phyloP scores from a whole-genome alignment of 2,329 filamentous ascomycete genomes.

The Phaeosphaeria sp. region DNA sequence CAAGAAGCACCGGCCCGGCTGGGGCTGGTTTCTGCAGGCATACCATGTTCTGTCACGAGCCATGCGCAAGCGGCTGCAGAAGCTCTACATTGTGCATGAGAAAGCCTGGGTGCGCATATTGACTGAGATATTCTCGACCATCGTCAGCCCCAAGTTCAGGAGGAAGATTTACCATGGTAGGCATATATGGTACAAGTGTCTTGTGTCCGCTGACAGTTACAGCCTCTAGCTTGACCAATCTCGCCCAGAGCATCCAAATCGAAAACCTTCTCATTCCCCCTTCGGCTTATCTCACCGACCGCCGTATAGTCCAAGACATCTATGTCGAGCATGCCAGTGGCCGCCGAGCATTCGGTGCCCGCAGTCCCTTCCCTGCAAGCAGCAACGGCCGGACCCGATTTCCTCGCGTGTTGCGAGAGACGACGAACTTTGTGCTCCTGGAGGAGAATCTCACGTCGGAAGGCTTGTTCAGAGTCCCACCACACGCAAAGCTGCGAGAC shows the following conservation, averaged over 20 bases:
- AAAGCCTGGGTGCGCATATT: constrained; percentile 63
- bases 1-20: constrained; percentile 58
- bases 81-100: constrained; percentile 64
- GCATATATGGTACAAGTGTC: constrained; percentile 10
- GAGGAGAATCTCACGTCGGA: constrained; percentile 57
- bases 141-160: constrained; percentile 64
- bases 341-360: constrained; percentile 55
- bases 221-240: constrained; percentile 58
- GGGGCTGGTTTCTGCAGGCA: constrained; percentile 64
- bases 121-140: constrained; percentile 62
- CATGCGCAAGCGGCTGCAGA: constrained; percentile 62
- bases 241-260: constrained; percentile 59
- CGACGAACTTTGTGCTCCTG: constrained; percentile 59
- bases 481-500: constrained; percentile 57
- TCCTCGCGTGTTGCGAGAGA: constrained; percentile 60
- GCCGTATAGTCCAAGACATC: constrained; percentile 56
- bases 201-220: constrained; percentile 16
- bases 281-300: constrained; percentile 61
- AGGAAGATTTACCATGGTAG: constrained; percentile 63
- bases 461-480: constrained; percentile 61
- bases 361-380: constrained; percentile 56
- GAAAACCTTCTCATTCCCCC: constrained; percentile 62
- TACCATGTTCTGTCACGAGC: constrained; percentile 63
- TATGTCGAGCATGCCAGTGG: constrained; percentile 55
- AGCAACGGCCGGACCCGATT: constrained; percentile 55